Evolutionary conservation across 345 rosid genomes (phyloP).

Genomic region (Boechera divaricarpa): DNA sequence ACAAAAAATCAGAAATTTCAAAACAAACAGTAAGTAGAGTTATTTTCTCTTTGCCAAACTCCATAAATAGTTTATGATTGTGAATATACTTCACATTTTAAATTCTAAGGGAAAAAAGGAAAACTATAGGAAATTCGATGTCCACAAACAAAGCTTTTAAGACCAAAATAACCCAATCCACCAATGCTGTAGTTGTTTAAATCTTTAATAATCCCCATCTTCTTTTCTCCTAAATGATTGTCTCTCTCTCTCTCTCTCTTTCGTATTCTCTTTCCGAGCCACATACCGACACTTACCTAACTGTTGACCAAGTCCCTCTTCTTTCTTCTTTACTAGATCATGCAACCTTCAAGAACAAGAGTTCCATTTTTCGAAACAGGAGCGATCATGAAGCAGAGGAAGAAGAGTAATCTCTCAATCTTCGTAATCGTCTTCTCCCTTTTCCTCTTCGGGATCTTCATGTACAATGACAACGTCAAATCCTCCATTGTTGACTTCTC

Average conservation of each 20-base stretch:
- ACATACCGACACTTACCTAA: slow-evolving; percentile 33
- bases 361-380: slow-evolving; percentile 46
- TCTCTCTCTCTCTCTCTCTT: not conserved
- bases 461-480: slow-evolving; percentile 72
- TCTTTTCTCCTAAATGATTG: slow-evolving; percentile 12
- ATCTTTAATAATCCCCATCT: slow-evolving; percentile 16
- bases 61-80: slow-evolving; percentile 10
- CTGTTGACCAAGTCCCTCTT: slow-evolving; percentile 22
- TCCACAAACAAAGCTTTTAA: slow-evolving; percentile 25
- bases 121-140: not conserved
- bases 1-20: too few relatives aligned
- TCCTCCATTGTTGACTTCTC: slow-evolving; percentile 67
- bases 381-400: slow-evolving; percentile 67
- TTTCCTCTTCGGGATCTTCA: slow-evolving; percentile 68
- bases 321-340: slow-evolving; percentile 33
- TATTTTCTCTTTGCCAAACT: not conserved
- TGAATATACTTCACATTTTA: slow-evolving; percentile 9
- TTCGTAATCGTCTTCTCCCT: slow-evolving; percentile 61
- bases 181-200: slow-evolving; percentile 15
- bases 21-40: too few relatives aligned
- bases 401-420: slow-evolving; percentile 67
- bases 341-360: slow-evolving; percentile 58
- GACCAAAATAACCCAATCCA: not conserved
- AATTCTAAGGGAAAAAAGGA: not conserved
- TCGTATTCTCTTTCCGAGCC: slow-evolving; percentile 15